These are phyloP conservation scores for Melanopsichium pennsylvanicum DNA, from an alignment of 1,284 basidiomycete genomes.

Conservation along the genomic window DNA sequence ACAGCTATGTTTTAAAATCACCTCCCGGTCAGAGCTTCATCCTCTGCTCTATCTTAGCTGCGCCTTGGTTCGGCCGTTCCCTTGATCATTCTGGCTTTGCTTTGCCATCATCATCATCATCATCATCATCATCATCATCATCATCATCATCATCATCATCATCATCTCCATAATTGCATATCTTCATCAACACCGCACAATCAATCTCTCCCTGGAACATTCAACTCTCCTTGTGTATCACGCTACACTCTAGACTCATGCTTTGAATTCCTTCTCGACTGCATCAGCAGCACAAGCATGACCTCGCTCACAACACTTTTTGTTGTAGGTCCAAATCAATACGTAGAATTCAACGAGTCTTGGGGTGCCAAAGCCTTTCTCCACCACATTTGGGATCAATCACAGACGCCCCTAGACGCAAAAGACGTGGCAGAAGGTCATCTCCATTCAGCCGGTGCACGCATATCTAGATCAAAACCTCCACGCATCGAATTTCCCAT, in stretches of 20 bases:
- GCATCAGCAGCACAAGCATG: constrained; percentile 17
- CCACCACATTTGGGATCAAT: constrained; percentile 48
- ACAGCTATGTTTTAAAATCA: too few relatives aligned
- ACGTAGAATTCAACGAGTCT: constrained; percentile 50
- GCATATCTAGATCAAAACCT: constrained; percentile 28
- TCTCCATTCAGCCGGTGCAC: constrained; percentile 39
- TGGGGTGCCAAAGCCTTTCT: constrained; percentile 48
- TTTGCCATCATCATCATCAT: constrained; percentile 2
- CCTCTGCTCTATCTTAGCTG: too few relatives aligned
- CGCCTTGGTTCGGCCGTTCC: background rate
- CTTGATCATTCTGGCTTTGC: background rate
- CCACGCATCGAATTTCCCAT: constrained; percentile 49
- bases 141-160: background rate
- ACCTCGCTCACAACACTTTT: constrained; percentile 50
- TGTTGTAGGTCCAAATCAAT: constrained; percentile 48
- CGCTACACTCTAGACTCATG: background rate
- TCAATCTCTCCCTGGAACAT: too few relatives aligned
- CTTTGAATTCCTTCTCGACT: background rate
- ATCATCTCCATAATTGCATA: background rate
- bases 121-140: background rate
- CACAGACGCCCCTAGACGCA: constrained; percentile 21
- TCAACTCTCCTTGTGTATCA: too few relatives aligned
- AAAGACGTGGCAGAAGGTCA: constrained; percentile 17
- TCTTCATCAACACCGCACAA: background rate
- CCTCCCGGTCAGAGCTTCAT: too few relatives aligned